Conservation (phyloP, 768 basidiomycete genomes). For the Porpolomopsis calyptriformis region DNA sequence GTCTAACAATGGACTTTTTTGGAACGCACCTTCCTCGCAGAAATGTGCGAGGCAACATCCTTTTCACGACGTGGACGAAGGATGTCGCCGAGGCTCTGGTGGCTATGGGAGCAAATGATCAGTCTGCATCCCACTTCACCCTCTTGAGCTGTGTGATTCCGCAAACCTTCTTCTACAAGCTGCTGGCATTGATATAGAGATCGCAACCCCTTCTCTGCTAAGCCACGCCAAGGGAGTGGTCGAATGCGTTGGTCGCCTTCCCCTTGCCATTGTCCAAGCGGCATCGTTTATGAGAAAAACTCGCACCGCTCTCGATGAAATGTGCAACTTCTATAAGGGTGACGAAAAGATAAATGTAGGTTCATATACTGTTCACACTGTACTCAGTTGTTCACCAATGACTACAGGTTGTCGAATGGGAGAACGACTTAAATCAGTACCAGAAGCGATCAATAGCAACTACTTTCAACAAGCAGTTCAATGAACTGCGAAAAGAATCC, state of each 20-base stretch:
- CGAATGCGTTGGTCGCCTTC: neutral
- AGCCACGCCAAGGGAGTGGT: neutral
- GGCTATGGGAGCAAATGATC: neutral
- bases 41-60: neutral
- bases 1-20: neutral
- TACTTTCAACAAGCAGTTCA: neutral
- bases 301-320: neutral
- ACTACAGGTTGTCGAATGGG: neutral
- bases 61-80: neutral
- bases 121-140: neutral
- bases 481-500: neutral
- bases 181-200: neutral
- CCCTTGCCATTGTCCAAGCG: neutral
- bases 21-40: neutral
- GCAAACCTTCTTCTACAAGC: neutral
- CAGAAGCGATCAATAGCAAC: neutral
- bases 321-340: neutral
- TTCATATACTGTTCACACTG: neutral
- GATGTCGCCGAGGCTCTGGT: neutral
- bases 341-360: neutral
- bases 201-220: neutral
- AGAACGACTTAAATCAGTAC: neutral
- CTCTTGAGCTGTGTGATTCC: neutral
- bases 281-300: neutral
- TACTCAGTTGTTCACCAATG: neutral